Evolutionary conservation across 495 filamentous ascomycete species (phyloP), one percentile per base, ranked within the genome.

Genomic region (Aspergillus campestris): DNA sequence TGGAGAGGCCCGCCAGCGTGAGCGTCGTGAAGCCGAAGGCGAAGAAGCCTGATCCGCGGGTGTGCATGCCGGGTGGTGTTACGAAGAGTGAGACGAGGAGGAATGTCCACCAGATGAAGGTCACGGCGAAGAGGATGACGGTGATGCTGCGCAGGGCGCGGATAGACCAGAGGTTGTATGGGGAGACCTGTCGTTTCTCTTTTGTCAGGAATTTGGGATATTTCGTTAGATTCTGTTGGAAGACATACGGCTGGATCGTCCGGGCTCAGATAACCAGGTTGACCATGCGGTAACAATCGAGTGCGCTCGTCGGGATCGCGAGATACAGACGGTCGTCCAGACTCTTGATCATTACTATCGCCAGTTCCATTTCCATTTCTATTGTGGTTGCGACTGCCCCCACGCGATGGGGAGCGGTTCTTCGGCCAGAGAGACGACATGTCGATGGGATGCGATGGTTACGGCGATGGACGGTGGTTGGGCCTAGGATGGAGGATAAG

Each of bases 91-190:
- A 85, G 3, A 95, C 79, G 11, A 98, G 70, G 10, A 95, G 72
- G 43, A 96, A 66, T 7, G 84, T 73, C 91, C 92, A 96, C 90
- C 92, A 98, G 34, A 88, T 54, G 53, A 95, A 87, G 57, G 76
- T 84, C 53, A 94, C 61, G 45, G 69, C 65, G 28, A 89, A 71
- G 55, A 95, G 84, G 40, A 85, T 42, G 45, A 91, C 74, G 4
- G 85, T 86, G 33, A 89, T 55, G 58, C 76, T 83, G 51, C 88
- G 79, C 10, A 91, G 66, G 30, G 84, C 73, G 28, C 92, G 81
- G 32, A 98, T 84, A 49, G 79, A 84, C 80, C 86, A 94, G 42
- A 96, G 80, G 58, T 98, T 98, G 68, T 95, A 95, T 0, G 92
- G 92, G 1, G 92, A 89, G 29, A 97, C 85, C 85, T 90, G 44